phyloP scores from a whole-genome alignment of 306 rosid genomes.

The Cicer chorassanicum region DNA sequence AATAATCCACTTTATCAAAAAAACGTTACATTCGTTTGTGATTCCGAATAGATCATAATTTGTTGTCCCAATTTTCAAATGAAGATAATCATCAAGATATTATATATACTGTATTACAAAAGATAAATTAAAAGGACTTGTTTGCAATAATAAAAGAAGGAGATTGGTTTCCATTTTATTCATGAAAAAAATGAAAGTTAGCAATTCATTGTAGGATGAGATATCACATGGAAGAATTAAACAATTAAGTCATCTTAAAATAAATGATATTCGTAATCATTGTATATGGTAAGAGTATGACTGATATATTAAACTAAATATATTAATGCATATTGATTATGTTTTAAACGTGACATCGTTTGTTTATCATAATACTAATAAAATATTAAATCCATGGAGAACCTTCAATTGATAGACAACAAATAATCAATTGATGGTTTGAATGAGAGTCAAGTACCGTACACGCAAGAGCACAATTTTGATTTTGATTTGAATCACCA shows the following conservation, averaged over 20 bases:
- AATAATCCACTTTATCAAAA: no score
- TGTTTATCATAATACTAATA: background rate
- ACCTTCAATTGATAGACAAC: background rate
- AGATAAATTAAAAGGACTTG: no score
- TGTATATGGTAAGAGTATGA: slow-evolving; percentile 14
- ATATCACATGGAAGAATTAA: slow-evolving; percentile 4
- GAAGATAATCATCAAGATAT: no score
- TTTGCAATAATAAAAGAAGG: no score
- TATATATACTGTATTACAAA: no score
- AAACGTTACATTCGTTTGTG: no score
- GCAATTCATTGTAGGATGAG: background rate
- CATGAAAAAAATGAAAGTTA: background rate
- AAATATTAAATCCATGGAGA: slow-evolving; percentile 4
- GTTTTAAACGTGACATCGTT: slow-evolving; percentile 18
- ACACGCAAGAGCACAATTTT: background rate
- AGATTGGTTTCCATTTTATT: background rate
- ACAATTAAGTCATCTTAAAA: background rate
- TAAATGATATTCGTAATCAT: slow-evolving; percentile 3
- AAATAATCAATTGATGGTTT: background rate
- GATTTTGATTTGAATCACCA: background rate
- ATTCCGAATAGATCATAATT: no score
- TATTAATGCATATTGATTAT: background rate
- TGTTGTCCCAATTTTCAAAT: no score
- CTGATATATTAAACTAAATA: slow-evolving; percentile 6
- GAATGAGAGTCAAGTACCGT: background rate